These are phyloP conservation scores for Cucumis melo DNA, from an alignment of 306 rosid species.

Conservation along the genomic window DNA sequence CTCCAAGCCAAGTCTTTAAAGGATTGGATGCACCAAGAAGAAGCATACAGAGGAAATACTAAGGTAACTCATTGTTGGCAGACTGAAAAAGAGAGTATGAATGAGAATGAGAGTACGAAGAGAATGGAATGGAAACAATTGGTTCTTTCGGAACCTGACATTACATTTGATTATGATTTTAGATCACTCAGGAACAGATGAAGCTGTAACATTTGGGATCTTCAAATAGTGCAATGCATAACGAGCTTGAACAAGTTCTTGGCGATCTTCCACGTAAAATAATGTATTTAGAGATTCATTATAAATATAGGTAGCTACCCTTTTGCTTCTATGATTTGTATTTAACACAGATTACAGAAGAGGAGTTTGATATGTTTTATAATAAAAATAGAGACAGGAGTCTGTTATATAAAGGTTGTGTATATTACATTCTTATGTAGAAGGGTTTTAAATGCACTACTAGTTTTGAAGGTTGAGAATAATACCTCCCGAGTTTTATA, in stretches of 20 bases:
- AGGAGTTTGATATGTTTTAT: not conserved
- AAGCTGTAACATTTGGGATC: not conserved
- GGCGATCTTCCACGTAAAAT: not conserved
- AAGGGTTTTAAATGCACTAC: not conserved
- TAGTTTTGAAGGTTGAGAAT: not conserved
- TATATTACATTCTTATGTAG: not conserved
- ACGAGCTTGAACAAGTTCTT: not conserved
- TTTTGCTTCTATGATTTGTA: not conserved
- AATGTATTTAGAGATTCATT: not conserved
- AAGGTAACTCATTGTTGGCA: not conserved
- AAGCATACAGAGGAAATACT: slow-evolving; percentile 12
- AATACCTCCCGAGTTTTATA: not conserved
- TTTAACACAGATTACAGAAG: not conserved
- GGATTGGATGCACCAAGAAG: slow-evolving; percentile 22
- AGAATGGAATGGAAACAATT: not conserved
- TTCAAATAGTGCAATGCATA: not conserved
- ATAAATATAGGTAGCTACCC: not conserved
- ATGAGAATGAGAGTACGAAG: not conserved
- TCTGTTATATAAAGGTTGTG: not conserved
- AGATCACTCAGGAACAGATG: not conserved
- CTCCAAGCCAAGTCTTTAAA: slow-evolving; percentile 52
- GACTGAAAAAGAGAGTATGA: not conserved
- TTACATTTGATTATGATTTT: not conserved
- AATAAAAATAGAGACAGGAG: not conserved
- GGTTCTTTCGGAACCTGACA: not conserved